phyloP scores from a whole-genome alignment of 768 basidiomycete genomes.

The Hypholoma fasciculare region DNA sequence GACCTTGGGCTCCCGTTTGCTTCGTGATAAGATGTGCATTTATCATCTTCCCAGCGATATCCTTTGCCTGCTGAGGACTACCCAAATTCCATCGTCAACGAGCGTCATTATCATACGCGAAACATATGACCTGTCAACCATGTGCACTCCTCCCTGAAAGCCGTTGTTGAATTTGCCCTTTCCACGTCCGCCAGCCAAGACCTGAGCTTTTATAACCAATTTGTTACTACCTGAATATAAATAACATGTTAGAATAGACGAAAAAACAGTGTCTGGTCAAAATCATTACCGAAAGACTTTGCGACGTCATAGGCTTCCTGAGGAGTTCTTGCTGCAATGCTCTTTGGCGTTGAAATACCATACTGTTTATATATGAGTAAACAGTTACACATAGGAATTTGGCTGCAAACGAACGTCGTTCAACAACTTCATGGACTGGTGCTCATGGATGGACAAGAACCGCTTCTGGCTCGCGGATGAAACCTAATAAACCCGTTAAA shows the following conservation, averaged over 20 bases:
- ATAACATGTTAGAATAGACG: neutral
- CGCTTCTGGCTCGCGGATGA: conserved; percentile 84
- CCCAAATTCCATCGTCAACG: neutral
- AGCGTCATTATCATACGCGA: neutral
- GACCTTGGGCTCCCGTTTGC: conserved; percentile 91
- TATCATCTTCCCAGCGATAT: conserved; percentile 90
- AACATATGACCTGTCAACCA: conserved; percentile 72
- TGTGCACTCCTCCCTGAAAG: conserved; percentile 96
- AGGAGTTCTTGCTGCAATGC: conserved; percentile 82
- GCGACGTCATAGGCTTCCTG: conserved; percentile 91
- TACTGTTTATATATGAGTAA: conserved; percentile 53
- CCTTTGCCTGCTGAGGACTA: conserved; percentile 87
- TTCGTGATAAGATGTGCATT: conserved; percentile 96
- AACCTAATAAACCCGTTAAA: conserved; percentile 38
- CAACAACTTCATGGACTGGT: conserved; percentile 93
- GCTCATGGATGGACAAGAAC: conserved; percentile 95
- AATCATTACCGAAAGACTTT: conserved; percentile 74
- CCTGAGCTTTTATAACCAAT: conserved; percentile 98
- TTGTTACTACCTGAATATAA: conserved; percentile 57
- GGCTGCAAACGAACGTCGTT: conserved; percentile 67
- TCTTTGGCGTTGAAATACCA: conserved; percentile 93
- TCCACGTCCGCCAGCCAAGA: conserved; percentile 96
- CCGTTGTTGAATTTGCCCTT: conserved; percentile 97
- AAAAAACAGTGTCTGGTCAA: conserved; percentile 5
- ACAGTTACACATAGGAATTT: neutral